Percentiles rank a stretch among this genome's conserved stretches.
Conservation (phyloP, 2,329 filamentous ascomycete genomes). For the Elsinoe australis region DNA sequence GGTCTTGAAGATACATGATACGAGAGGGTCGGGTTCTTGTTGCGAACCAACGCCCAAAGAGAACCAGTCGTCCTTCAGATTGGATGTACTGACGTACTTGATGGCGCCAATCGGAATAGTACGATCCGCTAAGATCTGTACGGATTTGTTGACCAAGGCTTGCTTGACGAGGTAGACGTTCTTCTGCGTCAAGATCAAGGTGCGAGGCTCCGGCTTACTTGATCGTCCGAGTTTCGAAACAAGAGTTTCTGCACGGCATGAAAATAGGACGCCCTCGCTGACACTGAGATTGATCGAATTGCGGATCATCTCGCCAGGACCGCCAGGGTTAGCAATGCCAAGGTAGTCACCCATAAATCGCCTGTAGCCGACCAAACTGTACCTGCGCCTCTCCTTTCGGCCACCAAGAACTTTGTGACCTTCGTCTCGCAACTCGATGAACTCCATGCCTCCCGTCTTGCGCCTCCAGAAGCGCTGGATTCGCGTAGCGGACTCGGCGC, state of each 20-base stretch:
- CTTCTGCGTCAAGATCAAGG: conserved; percentile 73
- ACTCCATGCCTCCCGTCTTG: conserved; percentile 83
- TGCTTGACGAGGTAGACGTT: conserved; percentile 88
- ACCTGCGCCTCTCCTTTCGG: conserved; percentile 83
- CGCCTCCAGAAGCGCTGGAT: conserved; percentile 96
- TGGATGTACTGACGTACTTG: conserved; percentile 77
- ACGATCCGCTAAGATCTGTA: conserved; percentile 73
- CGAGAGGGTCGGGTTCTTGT: conserved; percentile 84
- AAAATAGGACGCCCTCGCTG: conserved; percentile 76
- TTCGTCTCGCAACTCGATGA: conserved; percentile 77
- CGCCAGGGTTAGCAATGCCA: conserved; percentile 71
- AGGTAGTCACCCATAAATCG: conserved; percentile 94
- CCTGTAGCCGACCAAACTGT: conserved; percentile 83
- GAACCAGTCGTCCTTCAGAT: conserved; percentile 91
- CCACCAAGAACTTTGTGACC: conserved; percentile 74
- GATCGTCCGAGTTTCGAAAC: conserved; percentile 95
- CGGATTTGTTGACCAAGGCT: conserved; percentile 69
- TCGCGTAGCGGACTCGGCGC: conserved; percentile 82
- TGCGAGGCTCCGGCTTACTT: conserved; percentile 83
- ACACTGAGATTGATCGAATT: conserved; percentile 59
- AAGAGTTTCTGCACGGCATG: conserved; percentile 80
- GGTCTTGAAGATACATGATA: conserved; percentile 93
- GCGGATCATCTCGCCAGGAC: conserved; percentile 73
- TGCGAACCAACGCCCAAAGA: conserved; percentile 81
- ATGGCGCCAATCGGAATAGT: conserved; percentile 78